These are phyloP conservation scores for Pachysandra terminalis DNA, from an alignment of 164 flowering plant genomes.

Conservation along the genomic window DNA sequence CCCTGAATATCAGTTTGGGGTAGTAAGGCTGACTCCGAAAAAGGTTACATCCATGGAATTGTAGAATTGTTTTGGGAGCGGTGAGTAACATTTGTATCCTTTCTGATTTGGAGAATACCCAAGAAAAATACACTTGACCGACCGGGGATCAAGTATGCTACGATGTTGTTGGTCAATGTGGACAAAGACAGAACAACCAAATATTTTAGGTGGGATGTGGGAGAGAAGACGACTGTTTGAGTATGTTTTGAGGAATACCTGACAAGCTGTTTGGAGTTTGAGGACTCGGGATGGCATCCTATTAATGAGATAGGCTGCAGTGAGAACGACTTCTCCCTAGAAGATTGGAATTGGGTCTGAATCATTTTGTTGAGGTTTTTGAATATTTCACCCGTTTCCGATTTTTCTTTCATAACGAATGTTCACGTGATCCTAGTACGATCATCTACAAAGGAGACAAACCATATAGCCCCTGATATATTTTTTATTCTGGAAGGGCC, in stretches of 20 bases:
- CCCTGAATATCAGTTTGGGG: background rate
- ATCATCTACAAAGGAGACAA: slow-evolving; percentile 5
- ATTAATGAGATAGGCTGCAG: background rate
- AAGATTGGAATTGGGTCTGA: background rate
- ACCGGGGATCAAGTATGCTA: background rate
- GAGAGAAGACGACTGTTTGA: background rate
- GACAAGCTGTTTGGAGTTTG: background rate
- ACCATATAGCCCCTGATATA: background rate
- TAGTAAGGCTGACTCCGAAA: background rate
- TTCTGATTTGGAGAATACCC: background rate
- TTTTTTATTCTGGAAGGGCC: background rate
- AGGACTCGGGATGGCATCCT: background rate
- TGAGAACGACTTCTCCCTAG: background rate
- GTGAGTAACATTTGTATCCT: background rate
- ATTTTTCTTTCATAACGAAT: background rate
- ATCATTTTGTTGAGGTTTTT: background rate
- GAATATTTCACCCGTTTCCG: background rate
- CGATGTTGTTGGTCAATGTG: background rate
- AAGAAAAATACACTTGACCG: background rate
- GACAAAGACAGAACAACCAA: background rate
- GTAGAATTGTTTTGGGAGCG: background rate
- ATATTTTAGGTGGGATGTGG: background rate
- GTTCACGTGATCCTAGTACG: background rate
- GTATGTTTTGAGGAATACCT: background rate
- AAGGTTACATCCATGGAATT: background rate